Evolutionary conservation across 2,329 filamentous ascomycete species (phyloP).

Genomic region (Albifimbria verrucaria): DNA sequence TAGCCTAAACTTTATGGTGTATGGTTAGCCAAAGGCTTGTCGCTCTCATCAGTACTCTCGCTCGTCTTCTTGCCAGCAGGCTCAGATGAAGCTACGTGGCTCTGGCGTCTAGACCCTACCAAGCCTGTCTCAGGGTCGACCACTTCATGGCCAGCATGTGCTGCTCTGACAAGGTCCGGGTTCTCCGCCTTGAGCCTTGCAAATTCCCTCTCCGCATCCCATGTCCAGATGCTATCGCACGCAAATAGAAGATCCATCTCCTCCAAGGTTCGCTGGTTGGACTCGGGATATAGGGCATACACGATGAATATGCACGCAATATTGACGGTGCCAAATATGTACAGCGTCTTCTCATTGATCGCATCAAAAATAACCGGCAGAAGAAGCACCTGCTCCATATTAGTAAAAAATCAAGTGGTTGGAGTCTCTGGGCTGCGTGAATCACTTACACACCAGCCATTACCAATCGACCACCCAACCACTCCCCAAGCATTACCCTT

Average conservation of each 20-base stretch:
- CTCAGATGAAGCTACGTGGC: not conserved
- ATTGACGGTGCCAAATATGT: slow-evolving; percentile 70
- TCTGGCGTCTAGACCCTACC: not conserved
- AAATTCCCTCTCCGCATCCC: slow-evolving; percentile 68
- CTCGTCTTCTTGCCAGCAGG: not conserved
- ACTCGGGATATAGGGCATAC: slow-evolving; percentile 73
- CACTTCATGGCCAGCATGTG: not conserved
- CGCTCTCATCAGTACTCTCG: not conserved
- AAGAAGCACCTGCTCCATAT: slow-evolving; percentile 33
- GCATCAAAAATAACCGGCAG: slow-evolving; percentile 59
- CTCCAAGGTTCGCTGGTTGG: slow-evolving; percentile 69
- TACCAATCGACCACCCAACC: slow-evolving; percentile 72
- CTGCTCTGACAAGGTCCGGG: slow-evolving; percentile 34
- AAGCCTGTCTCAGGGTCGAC: not conserved
- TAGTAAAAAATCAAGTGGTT: slow-evolving; percentile 26
- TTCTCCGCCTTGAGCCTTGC: slow-evolving; percentile 58
- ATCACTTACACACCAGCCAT: slow-evolving; percentile 51
- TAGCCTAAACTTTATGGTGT: too few relatives aligned
- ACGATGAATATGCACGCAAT: slow-evolving; percentile 64
- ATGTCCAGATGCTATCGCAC: slow-evolving; percentile 62
- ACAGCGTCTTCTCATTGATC: slow-evolving; percentile 68
- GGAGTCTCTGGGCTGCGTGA: not conserved
- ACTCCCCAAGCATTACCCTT: slow-evolving; percentile 76
- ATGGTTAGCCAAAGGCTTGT: not conserved
- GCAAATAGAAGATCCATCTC: slow-evolving; percentile 75